Percentiles rank a stretch among this genome's conserved stretches.
Conservation (phyloP, 1,139 yeast genomes). For the Diutina catenulata region DNA sequence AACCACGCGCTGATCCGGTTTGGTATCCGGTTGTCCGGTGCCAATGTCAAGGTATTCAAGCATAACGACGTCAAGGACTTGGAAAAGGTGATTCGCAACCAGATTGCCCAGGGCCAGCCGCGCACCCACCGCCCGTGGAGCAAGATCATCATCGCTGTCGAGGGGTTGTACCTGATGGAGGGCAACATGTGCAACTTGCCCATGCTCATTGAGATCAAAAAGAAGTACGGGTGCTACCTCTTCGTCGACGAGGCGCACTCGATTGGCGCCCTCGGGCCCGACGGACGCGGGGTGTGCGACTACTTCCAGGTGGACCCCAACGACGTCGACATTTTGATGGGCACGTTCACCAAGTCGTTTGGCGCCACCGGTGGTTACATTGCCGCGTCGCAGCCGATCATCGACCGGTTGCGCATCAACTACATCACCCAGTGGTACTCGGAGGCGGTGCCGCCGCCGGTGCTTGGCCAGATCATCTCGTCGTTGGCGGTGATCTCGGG, state of each 20-base stretch:
- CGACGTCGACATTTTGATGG: constrained; percentile 83
- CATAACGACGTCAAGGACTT: constrained; percentile 82
- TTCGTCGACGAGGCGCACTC: constrained; percentile 98
- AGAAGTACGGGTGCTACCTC: constrained; percentile 79
- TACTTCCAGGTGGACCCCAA: constrained; percentile 71
- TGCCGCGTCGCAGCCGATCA: constrained; percentile 58
- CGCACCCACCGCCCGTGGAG: constrained; percentile 96
- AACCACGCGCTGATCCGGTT: constrained; percentile 94
- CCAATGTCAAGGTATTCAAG: constrained; percentile 82
- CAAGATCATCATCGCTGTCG: constrained; percentile 85
- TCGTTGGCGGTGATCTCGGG: constrained; percentile 75
- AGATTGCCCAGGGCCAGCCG: constrained; percentile 94
- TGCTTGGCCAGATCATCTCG: constrained; percentile 75
- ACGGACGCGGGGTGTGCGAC: constrained; percentile 92
- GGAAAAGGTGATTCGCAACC: constrained; percentile 72
- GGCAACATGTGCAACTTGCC: constrained; percentile 92
- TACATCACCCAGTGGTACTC: constrained; percentile 68
- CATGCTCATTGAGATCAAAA: constrained; percentile 56
- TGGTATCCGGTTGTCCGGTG: constrained; percentile 89
- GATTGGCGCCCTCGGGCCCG: constrained; percentile 93
- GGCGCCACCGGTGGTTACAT: constrained; percentile 99
- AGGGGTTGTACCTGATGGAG: constrained; percentile 96
- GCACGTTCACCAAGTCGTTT: constrained; percentile 92
- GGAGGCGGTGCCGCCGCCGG: constrained; percentile 86
- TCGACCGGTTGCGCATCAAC: constrained; percentile 63